phyloP scores from a whole-genome alignment of 208 protist genomes.

The Leishmania amazonensis region DNA sequence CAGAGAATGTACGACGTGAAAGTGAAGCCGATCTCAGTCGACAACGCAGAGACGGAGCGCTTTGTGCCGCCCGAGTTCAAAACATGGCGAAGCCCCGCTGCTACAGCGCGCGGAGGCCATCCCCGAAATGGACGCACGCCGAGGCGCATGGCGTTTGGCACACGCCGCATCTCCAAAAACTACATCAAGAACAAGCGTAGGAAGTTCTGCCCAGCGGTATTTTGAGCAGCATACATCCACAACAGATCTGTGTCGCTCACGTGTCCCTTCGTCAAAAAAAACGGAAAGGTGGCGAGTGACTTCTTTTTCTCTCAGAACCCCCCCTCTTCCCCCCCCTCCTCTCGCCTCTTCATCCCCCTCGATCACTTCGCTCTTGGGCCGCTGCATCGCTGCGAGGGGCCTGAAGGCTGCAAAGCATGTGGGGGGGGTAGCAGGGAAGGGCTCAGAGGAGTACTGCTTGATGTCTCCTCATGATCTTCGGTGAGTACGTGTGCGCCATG shows the following conservation, averaged over 20 bases:
- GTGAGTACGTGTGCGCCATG: neutral
- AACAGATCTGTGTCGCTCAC: neutral
- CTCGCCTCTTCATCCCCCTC: neutral
- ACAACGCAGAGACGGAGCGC: slow-evolving; percentile 56
- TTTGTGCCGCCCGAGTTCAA: slow-evolving; percentile 82
- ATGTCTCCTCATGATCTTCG: neutral
- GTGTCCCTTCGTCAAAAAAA: no score
- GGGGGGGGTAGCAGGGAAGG: neutral
- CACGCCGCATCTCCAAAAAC: slow-evolving; percentile 69
- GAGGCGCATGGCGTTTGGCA: slow-evolving; percentile 64
- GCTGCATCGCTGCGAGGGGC: neutral
- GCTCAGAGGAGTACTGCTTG: no score
- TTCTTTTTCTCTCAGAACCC: neutral
- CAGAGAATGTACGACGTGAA: slow-evolving; percentile 55
- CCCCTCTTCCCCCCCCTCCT: neutral
- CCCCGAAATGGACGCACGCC: slow-evolving; percentile 15
- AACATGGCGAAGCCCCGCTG: slow-evolving; percentile 57
- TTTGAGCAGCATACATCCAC: slow-evolving; percentile 3
- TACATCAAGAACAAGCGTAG: slow-evolving; percentile 76
- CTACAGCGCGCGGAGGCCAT: slow-evolving; percentile 46
- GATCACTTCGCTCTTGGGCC: neutral
- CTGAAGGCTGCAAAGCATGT: neutral
- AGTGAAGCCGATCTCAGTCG: slow-evolving; percentile 46
- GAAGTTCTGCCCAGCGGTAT: slow-evolving; percentile 38
- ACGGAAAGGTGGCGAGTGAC: neutral